Percentiles rank a stretch among this genome's conserved stretches.
Conservation (phyloP, 768 basidiomycete genomes). For the Rhodotorula babjevae region DNA sequence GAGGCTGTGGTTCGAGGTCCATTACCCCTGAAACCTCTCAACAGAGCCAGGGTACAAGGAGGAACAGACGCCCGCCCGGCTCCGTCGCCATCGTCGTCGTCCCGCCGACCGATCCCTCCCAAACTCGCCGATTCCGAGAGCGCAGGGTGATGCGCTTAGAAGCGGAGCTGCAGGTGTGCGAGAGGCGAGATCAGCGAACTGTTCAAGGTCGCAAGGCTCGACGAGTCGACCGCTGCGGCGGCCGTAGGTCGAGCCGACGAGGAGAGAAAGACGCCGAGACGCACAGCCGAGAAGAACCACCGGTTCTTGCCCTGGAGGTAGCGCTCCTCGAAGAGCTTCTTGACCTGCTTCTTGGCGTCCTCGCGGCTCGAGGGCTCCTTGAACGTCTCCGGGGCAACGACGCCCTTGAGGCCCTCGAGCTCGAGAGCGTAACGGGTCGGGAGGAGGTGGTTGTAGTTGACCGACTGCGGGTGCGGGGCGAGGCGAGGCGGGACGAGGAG, state of each 20-base stretch:
- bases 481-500: neutral
- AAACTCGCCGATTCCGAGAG: neutral
- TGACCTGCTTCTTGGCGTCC: constrained; percentile 57
- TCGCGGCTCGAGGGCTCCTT: constrained; percentile 94
- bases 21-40: neutral
- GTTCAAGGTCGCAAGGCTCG: too few relatives aligned
- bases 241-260: neutral
- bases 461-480: constrained; percentile 53
- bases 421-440: constrained; percentile 98
- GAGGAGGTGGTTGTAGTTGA: constrained; percentile 99
- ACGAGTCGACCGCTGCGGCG: too few relatives aligned
- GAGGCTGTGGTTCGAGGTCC: neutral
- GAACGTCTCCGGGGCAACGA: constrained; percentile 81
- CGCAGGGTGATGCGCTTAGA: constrained; percentile 11
- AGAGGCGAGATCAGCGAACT: neutral
- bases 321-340: constrained; percentile 93
- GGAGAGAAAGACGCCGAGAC: constrained; percentile 44
- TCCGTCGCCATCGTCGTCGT: too few relatives aligned
- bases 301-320: constrained; percentile 92
- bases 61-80: neutral
- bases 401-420: constrained; percentile 86
- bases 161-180: constrained; percentile 7
- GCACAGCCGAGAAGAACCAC: constrained; percentile 71
- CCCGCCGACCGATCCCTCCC: too few relatives aligned
- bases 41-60: neutral